A percentile compares a stretch with the other conserved stretches of the same genome.
These are phyloP conservation scores for Bremia lactucae DNA, from an alignment of 352 stramenopile species.

Conservation along the genomic window DNA sequence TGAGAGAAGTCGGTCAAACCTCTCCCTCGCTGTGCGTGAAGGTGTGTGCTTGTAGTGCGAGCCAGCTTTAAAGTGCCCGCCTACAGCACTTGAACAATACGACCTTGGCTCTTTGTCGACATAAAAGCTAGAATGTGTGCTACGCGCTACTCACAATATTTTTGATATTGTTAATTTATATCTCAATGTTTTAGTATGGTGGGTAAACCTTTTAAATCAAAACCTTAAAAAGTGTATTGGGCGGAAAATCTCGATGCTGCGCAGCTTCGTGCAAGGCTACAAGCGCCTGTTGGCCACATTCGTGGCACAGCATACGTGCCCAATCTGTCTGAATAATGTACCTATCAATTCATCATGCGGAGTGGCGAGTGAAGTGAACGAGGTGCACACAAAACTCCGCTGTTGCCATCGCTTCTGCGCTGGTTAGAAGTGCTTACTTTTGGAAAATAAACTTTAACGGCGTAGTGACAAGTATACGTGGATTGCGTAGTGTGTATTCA, in stretches of 20 bases:
- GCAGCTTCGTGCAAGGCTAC: slow-evolving; percentile 39
- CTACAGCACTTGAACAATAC: too few species aligned
- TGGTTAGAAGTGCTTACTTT: slow-evolving; percentile 7
- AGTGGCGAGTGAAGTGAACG: slow-evolving; percentile 9
- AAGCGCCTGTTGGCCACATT: slow-evolving; percentile 41
- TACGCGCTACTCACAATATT: too few species aligned
- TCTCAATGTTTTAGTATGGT: too few species aligned
- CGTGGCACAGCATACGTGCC: slow-evolving; percentile 25
- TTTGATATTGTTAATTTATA: too few species aligned
- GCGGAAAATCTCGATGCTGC: slow-evolving; percentile 28
- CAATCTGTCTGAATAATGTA: slow-evolving; percentile 54
- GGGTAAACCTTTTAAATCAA: too few species aligned
- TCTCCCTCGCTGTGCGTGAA: too few species aligned
- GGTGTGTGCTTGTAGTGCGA: too few species aligned
- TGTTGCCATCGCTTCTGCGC: slow-evolving; percentile 55
- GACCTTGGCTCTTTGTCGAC: too few species aligned
- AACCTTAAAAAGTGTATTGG: too few species aligned
- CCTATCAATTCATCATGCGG: slow-evolving; percentile 31
- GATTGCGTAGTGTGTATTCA: slow-evolving; percentile 29
- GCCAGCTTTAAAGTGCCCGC: too few species aligned
- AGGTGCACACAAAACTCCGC: slow-evolving; percentile 31
- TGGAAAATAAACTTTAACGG: not conserved
- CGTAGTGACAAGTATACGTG: not conserved
- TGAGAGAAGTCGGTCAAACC: too few species aligned
- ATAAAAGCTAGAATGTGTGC: too few species aligned